A percentile compares a stretch with the other conserved stretches of the same genome.
Conservation (phyloP, 2,329 filamentous ascomycete species). For the Fulvia fulva region DNA sequence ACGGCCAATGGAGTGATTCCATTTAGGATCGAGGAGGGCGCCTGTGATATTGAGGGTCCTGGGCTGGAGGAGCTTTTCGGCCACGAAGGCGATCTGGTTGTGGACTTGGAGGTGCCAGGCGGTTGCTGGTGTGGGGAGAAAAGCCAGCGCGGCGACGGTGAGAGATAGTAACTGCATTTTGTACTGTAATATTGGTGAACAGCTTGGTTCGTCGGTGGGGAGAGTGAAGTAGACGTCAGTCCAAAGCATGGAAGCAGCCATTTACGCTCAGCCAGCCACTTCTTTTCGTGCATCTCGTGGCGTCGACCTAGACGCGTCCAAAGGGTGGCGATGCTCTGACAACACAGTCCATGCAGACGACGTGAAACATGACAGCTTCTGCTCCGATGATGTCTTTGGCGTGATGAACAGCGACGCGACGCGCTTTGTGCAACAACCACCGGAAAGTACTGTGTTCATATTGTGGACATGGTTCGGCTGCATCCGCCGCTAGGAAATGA, state of each 20-base stretch:
- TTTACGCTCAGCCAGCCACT: background rate
- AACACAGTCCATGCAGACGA: background rate
- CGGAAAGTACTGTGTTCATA: background rate
- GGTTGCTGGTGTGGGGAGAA: background rate
- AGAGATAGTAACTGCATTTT: background rate
- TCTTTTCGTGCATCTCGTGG: background rate
- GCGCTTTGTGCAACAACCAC: background rate
- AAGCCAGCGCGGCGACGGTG: background rate
- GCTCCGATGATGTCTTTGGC: background rate
- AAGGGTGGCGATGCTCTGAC: background rate
- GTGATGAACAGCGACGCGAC: background rate
- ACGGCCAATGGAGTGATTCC: conserved; percentile 38
- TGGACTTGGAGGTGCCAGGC: conserved; percentile 29
- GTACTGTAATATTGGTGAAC: too few species aligned
- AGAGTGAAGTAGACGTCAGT: too few species aligned
- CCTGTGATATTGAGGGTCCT: conserved; percentile 32
- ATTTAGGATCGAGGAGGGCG: conserved; percentile 38
- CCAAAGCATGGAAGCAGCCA: background rate
- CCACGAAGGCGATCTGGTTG: conserved; percentile 41
- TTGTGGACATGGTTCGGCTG: too few species aligned
- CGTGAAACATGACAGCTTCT: background rate
- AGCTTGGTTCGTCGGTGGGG: too few species aligned
- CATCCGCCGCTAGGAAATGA: background rate
- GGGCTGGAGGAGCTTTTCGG: conserved; percentile 35
- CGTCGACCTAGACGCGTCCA: background rate